Base-by-base conservation (phyloP, 495 filamentous ascomycete species). In the Penicillium silybi region DNA sequence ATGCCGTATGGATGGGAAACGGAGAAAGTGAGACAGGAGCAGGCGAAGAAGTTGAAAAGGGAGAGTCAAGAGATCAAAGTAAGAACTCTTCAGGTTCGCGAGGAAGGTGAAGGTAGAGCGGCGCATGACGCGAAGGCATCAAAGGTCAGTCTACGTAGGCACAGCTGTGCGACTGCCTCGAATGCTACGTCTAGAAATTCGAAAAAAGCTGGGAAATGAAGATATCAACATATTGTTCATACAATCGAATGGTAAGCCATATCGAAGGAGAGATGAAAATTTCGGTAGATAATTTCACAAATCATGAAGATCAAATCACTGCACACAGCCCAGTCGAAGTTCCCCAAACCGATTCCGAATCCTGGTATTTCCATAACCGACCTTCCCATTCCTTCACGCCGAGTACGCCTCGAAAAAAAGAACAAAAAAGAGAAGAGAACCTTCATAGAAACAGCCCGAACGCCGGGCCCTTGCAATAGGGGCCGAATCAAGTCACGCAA, bases 291-390 rank as follows among this genome's bases (percentile, higher is more conserved):
- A 51, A 48, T 59, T 20, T 54, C 52, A 64, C 52, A 62, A 49
- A 62, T 55, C 48, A 52, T 57, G 8, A 56, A 47, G 44, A 59
- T 52, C 42, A 27, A 49, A 20, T 20, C 50, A 46, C 32, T 44
- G 29, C 47, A 25, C 50, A 25, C 46, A 57, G 35, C 32, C 48
- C 45, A 44, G 41, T 23, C 43, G 40, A 35, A 54, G 40, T 42
- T 52, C 47, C 52, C 44, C 44, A 54, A 48, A 51, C 61, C 61
- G 45, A 60, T 46, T 55, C 59, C 61, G 45, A 60, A 44, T 55
- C 59, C 56, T 61, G 64, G 63, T 68, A 67, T 71, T 65, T 66
- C 62, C 63, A 48, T 62, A 63, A 60, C 67, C 59, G 56, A 57
- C 52, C 44, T 13, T 44, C 59, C 61, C 47, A 50, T 50, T 48